Base-by-base conservation (phyloP, 345 rosid species). In the Eucalyptus marginata region DNA sequence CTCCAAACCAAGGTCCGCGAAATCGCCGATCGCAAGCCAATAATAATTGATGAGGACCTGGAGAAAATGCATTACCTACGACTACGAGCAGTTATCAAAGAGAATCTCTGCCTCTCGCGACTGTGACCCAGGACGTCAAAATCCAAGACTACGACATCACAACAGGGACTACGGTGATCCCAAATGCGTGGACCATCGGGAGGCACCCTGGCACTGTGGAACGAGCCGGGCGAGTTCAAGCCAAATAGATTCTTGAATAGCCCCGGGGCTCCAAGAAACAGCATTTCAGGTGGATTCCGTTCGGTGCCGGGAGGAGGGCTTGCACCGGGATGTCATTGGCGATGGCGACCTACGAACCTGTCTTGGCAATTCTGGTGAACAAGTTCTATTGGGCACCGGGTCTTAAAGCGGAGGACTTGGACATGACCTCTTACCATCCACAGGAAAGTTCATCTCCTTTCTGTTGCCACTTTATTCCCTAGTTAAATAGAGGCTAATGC, bases 281-380 rank as follows among this genome's bases (percentile, higher is more conserved):
- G 49, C 86, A 92, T 56, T 93, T 91, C 27, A 86, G 89, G 58
- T 68, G 89, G 43, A 90, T 93, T 17, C 94, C 92, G 5, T 90
- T 93, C 16, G 94, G 94, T 29, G 90, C 90, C 3, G 93, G 92
- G 8, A 88, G 93, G 56, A 91, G 92, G 68, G 91, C 90, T 33
- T 93, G 93, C 80, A 90, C 93, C 1, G 92, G 93, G 24, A 87
- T 50, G 1, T 2, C 22, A 20, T 89, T 92, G 49, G 93, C 93
- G 2, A 88, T 79, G 85, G 58, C 87, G 1, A 36, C 54, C 2
- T 36, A 68, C 51, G 93, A 91, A 88, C 76, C 66, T 40, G 86
- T 50, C 81, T 31, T 93, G 33, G 93, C 93, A 15, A 91, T 87
- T 87, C 76, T 91, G 15, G 13, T 90, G 47, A 43, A 43, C 2